These are phyloP conservation scores for Achlya hypogyna DNA, from an alignment of 352 stramenopile genomes.

Conservation along the genomic window DNA sequence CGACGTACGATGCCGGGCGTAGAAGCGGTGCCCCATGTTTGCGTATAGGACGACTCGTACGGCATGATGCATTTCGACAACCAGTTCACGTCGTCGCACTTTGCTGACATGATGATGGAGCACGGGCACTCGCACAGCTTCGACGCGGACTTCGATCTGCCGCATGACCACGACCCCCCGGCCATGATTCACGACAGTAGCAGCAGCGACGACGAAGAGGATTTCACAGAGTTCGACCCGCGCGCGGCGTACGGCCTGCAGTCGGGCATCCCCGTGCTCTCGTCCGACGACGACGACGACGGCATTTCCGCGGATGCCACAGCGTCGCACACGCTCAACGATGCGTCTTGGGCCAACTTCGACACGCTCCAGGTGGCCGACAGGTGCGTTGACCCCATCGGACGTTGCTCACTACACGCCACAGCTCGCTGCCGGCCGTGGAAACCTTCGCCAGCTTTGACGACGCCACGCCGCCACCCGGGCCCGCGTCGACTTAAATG, in stretches of 20 bases:
- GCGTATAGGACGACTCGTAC: conserved; percentile 51
- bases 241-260: neutral
- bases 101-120: conserved; percentile 66
- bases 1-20: neutral
- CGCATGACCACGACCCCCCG: conserved; percentile 50
- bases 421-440: neutral
- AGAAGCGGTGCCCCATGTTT: neutral
- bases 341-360: conserved; percentile 20
- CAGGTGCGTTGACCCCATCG: neutral
- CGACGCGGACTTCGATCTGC: conserved; percentile 69
- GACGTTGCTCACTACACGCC: neutral
- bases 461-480: conserved; percentile 3
- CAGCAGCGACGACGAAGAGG: conserved; percentile 75
- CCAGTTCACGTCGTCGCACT: conserved; percentile 69
- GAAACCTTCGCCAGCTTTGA: conserved; percentile 16
- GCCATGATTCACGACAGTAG: conserved; percentile 84
- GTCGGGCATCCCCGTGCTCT: neutral
- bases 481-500: neutral
- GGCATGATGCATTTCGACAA: conserved; percentile 63
- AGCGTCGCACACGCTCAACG: conserved; percentile 29
- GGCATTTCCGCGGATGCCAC: conserved; percentile 7
- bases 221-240: conserved; percentile 25
- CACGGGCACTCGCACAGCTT: conserved; percentile 42
- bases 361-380: neutral
- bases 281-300: conserved; percentile 16